Evolutionary conservation across 2,329 filamentous ascomycete genomes (phyloP).

Genomic region (Tolypocladium guangdongense): DNA sequence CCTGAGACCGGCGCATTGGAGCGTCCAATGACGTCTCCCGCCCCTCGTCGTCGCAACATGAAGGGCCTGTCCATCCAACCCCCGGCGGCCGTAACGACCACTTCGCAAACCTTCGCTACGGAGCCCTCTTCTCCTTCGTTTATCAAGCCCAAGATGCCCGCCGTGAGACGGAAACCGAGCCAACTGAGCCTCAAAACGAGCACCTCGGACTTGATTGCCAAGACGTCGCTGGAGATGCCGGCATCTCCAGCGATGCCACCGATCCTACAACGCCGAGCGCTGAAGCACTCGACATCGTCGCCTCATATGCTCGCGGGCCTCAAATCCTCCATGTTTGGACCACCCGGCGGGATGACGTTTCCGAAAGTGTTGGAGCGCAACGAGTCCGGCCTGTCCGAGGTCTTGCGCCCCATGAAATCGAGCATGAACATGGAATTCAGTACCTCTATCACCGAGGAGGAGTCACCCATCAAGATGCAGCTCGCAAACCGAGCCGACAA

Average conservation of each 20-base stretch:
- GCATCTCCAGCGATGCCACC: constrained; percentile 44
- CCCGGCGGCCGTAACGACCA: constrained; percentile 35
- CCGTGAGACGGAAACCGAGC: constrained; percentile 63
- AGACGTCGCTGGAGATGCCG: constrained; percentile 40
- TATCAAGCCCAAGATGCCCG: constrained; percentile 66
- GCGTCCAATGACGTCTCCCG: constrained; percentile 56
- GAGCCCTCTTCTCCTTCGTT: constrained; percentile 67
- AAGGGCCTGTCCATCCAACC: constrained; percentile 74
- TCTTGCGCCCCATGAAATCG: constrained; percentile 40
- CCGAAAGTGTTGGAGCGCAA: constrained; percentile 50
- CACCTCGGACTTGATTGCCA: constrained; percentile 42
- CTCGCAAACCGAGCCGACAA: constrained; percentile 44
- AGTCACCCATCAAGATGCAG: constrained; percentile 49
- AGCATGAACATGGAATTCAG: constrained; percentile 25
- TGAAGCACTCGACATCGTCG: constrained; percentile 58
- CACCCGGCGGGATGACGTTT: constrained; percentile 52
- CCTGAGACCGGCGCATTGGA: constrained; percentile 30
- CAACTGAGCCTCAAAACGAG: constrained; percentile 68
- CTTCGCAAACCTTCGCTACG: constrained; percentile 40
- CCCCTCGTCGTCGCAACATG: constrained; percentile 68
- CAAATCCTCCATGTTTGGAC: constrained; percentile 49
- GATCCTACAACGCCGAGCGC: constrained; percentile 48
- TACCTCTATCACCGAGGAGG: constrained; percentile 40
- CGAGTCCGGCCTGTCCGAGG: constrained; percentile 47
- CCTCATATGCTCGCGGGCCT: constrained; percentile 53